phyloP scores from a whole-genome alignment of 78 protist species.

The Pelomyxa schiedti region DNA sequence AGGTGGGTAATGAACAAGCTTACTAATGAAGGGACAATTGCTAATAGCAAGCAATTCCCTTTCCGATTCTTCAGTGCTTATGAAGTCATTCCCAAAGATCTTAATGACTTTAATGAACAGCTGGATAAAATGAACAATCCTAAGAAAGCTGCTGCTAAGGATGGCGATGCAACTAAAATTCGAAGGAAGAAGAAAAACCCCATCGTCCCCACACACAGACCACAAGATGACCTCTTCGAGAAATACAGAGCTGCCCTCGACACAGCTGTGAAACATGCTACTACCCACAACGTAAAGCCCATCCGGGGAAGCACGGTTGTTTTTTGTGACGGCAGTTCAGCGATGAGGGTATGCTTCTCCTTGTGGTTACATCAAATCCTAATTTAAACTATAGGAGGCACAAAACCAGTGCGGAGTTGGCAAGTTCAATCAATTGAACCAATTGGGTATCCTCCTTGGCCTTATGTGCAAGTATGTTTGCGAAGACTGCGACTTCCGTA shows the following conservation, averaged over 20 bases:
- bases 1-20: constrained; percentile 20
- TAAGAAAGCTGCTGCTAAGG: background rate
- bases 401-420: background rate
- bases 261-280: constrained; percentile 51
- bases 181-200: background rate
- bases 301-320: constrained; percentile 63
- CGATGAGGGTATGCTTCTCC: too few relatives aligned
- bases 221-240: constrained; percentile 10
- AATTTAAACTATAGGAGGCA: background rate
- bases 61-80: constrained; percentile 62
- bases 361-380: too few relatives aligned
- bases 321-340: constrained; percentile 14
- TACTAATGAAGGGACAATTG: constrained; percentile 39
- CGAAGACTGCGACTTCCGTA: constrained; percentile 56
- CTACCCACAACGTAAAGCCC: constrained; percentile 59
- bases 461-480: constrained; percentile 65
- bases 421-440: background rate
- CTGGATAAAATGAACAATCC: background rate
- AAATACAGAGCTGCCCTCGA: constrained; percentile 46
- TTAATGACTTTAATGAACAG: background rate
- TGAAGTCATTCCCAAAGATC: constrained; percentile 29
- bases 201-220: constrained; percentile 9
- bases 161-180: background rate
- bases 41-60: constrained; percentile 55
- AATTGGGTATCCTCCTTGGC: constrained; percentile 39